Percentiles rank a stretch among this genome's conserved stretches.
Evolutionary conservation across 2,329 filamentous ascomycete species (phyloP).

Genomic region (Zymoseptoria pseudotritici): DNA sequence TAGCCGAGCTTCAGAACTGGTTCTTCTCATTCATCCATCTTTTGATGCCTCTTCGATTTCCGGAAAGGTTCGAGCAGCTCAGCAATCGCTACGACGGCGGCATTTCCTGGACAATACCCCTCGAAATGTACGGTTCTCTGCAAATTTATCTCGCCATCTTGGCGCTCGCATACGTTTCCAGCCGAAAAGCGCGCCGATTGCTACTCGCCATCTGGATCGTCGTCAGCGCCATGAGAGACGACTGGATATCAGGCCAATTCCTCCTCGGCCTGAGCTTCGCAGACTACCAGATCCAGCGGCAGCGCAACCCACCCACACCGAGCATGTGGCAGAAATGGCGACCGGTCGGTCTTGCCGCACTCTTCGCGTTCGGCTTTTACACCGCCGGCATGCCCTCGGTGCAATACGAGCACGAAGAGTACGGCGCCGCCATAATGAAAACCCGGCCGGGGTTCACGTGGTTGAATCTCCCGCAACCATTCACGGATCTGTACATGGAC

Average conservation of each 20-base stretch:
- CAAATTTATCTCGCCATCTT: slow-evolving; percentile 6
- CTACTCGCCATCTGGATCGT: slow-evolving; percentile 1
- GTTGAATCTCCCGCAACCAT: slow-evolving; percentile 4
- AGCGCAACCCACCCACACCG: neutral
- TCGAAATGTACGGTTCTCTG: slow-evolving; percentile 11
- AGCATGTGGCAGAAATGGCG: neutral
- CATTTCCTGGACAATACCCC: slow-evolving; percentile 11
- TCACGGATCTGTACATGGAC: slow-evolving; percentile 3
- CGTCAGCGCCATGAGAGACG: slow-evolving; percentile 7
- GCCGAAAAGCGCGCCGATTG: neutral
- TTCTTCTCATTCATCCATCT: slow-evolving; percentile 4
- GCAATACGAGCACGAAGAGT: slow-evolving; percentile 1
- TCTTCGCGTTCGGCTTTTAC: slow-evolving; percentile 11
- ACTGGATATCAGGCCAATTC: slow-evolving; percentile 12
- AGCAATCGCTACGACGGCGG: slow-evolving; percentile 9
- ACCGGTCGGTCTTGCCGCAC: neutral
- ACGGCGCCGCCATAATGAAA: neutral
- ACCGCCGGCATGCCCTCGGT: slow-evolving; percentile 2
- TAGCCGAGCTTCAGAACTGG: slow-evolving; percentile 3
- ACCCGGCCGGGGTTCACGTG: slow-evolving; percentile 7
- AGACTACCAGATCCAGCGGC: slow-evolving; percentile 7
- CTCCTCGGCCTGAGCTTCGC: slow-evolving; percentile 10
- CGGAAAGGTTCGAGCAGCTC: slow-evolving; percentile 9
- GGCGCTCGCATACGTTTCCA: slow-evolving; percentile 2
- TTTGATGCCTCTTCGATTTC: slow-evolving; percentile 10